Conservation (phyloP, 805 yeast species). For the Barnettozyma populi region DNA sequence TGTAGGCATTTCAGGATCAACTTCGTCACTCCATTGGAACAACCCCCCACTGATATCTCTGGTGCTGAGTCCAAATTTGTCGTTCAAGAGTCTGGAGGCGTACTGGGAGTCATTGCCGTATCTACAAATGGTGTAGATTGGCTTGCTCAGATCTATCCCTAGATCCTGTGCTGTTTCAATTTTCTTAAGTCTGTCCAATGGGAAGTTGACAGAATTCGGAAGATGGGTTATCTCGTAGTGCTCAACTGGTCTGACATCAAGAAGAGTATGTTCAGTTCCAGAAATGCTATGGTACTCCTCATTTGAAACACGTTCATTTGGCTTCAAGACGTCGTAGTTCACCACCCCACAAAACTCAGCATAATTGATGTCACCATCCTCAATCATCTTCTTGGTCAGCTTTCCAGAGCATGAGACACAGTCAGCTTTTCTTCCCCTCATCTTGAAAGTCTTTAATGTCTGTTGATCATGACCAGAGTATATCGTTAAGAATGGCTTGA, state of each 20-base stretch:
- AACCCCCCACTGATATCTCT: constrained; percentile 79
- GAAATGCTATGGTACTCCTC: constrained; percentile 28
- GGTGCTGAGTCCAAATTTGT: constrained; percentile 43
- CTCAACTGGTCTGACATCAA: constrained; percentile 79
- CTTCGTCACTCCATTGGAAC: constrained; percentile 52
- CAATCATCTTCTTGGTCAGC: constrained; percentile 44
- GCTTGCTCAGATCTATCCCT: constrained; percentile 28
- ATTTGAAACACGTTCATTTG: constrained; percentile 43
- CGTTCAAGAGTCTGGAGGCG: constrained; percentile 55
- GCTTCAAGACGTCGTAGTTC: constrained; percentile 39
- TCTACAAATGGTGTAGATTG: constrained; percentile 67
- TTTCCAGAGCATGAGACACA: constrained; percentile 60
- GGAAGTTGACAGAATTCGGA: constrained; percentile 55
- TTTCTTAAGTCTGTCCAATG: constrained; percentile 45
- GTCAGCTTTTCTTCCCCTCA: constrained; percentile 57
- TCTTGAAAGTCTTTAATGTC: constrained; percentile 65
- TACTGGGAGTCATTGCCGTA: constrained; percentile 88
- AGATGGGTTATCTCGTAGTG: constrained; percentile 68
- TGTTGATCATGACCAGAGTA: constrained; percentile 67
- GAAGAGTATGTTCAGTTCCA: constrained; percentile 27
- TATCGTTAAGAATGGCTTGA: constrained; percentile 63
- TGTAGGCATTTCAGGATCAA: constrained; percentile 58
- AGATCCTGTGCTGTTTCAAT: constrained; percentile 24
- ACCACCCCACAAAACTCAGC: constrained; percentile 68
- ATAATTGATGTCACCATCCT: constrained; percentile 51